Evolutionary conservation across 2,329 filamentous ascomycete species (phyloP).

Genomic region (Monosporascus sp.): DNA sequence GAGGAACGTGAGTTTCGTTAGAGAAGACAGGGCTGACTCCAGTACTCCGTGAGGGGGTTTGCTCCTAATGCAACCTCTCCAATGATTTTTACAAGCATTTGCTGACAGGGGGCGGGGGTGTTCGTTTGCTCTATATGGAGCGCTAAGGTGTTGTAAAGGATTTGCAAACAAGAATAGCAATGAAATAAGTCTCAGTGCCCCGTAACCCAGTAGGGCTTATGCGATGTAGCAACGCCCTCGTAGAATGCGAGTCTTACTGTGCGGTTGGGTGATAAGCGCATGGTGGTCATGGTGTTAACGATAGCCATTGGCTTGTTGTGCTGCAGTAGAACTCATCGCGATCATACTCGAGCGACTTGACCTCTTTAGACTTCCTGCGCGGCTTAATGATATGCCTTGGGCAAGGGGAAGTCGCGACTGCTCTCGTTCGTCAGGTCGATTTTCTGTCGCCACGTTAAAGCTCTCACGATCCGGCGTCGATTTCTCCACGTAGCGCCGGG

Average conservation of each 20-base stretch:
- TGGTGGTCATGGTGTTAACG: constrained; percentile 32
- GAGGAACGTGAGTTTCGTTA: not conserved
- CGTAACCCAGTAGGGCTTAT: constrained; percentile 19
- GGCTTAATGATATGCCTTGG: constrained; percentile 35
- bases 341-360: constrained; percentile 40
- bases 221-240: constrained; percentile 13
- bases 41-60: not conserved
- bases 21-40: not conserved
- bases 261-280: constrained; percentile 27
- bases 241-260: constrained; percentile 20
- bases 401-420: constrained; percentile 42
- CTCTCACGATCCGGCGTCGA: constrained; percentile 36
- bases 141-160: not conserved
- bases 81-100: not conserved
- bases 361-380: constrained; percentile 41
- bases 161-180: not conserved
- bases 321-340: constrained; percentile 33
- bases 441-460: constrained; percentile 28
- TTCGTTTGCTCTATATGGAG: not conserved
- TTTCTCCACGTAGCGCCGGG: constrained; percentile 46
- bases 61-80: not conserved
- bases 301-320: constrained; percentile 35
- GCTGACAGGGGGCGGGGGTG: not conserved
- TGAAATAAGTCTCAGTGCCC: too few relatives aligned
- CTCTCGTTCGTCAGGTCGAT: constrained; percentile 33